Evolutionary conservation across 2,329 filamentous ascomycete species (phyloP).

Genomic region (Thelonectria discophora): DNA sequence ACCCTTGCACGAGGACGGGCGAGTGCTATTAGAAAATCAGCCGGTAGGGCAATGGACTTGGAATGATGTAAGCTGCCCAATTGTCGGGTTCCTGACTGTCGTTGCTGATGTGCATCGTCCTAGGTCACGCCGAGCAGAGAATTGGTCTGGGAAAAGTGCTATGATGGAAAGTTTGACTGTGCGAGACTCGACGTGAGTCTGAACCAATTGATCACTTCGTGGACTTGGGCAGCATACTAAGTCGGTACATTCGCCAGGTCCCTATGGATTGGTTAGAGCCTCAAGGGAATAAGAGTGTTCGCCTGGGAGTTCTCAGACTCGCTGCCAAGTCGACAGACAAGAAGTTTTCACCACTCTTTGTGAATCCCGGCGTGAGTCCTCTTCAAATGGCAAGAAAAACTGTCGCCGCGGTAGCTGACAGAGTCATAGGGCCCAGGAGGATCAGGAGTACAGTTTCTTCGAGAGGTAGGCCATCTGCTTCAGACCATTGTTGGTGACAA

Average conservation of each 20-base stretch:
- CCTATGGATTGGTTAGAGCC: conserved; percentile 49
- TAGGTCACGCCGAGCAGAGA: conserved; percentile 48
- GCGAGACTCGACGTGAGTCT: conserved; percentile 47
- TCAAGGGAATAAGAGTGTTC: conserved; percentile 40
- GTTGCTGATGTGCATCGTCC: not conserved
- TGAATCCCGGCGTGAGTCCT: conserved; percentile 47
- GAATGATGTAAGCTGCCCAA: conserved; percentile 39
- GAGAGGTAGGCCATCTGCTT: conserved; percentile 43
- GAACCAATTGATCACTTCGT: not conserved
- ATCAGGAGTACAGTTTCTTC: conserved; percentile 52
- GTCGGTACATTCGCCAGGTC: conserved; percentile 34
- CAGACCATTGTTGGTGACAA: conserved; percentile 59
- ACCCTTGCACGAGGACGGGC: conserved; percentile 20
- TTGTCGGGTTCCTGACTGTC: not conserved
- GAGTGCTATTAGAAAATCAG: conserved; percentile 6
- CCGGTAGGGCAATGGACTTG: conserved; percentile 38
- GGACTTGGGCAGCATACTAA: not conserved
- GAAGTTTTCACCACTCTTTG: conserved; percentile 45
- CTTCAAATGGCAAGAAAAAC: not conserved
- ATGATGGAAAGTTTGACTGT: conserved; percentile 44
- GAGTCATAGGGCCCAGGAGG: conserved; percentile 57
- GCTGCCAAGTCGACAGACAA: conserved; percentile 43
- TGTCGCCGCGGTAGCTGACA: not conserved
- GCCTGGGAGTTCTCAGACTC: conserved; percentile 46
- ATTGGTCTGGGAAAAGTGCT: conserved; percentile 47